Evolutionary conservation across 352 stramenopile species (phyloP).

Genomic region (Globisporangium radiosum): DNA sequence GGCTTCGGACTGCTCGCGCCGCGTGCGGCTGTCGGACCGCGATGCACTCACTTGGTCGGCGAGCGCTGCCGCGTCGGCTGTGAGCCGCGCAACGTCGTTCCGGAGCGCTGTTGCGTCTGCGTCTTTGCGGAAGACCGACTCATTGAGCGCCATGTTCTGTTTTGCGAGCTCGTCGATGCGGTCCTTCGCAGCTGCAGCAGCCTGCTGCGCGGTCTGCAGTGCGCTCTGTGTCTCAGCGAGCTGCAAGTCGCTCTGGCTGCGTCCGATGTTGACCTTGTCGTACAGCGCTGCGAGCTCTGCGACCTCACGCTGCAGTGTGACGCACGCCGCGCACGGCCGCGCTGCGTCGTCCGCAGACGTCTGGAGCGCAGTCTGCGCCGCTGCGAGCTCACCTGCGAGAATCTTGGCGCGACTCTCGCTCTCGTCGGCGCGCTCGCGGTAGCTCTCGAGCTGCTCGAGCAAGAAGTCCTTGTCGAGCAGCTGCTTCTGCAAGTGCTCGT

Average conservation of each 20-base stretch:
- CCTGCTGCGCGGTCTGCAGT: conserved; percentile 37
- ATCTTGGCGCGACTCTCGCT: conserved; percentile 32
- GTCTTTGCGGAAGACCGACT: conserved; percentile 51
- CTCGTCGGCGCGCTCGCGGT: conserved; percentile 37
- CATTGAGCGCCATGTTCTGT: conserved; percentile 49
- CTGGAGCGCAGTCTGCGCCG: conserved; percentile 30
- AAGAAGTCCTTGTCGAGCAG: conserved; percentile 60
- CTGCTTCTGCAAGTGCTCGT: conserved; percentile 64
- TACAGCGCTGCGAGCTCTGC: conserved; percentile 43
- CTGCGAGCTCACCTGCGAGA: conserved; percentile 22
- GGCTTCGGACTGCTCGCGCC: conserved; percentile 34
- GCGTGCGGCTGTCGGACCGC: conserved; percentile 35
- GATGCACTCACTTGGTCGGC: conserved; percentile 31
- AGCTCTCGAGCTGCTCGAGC: conserved; percentile 48
- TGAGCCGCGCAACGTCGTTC: conserved; percentile 37
- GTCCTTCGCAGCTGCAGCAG: conserved; percentile 25
- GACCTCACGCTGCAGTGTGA: conserved; percentile 37
- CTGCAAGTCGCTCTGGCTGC: conserved; percentile 48
- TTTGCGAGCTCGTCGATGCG: conserved; percentile 37
- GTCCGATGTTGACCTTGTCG: conserved; percentile 54
- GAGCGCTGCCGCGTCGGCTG: conserved; percentile 29
- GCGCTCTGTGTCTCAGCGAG: conserved; percentile 47
- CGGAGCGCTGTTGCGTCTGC: conserved; percentile 37
- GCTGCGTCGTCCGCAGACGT: conserved; percentile 23
- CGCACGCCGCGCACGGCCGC: conserved; percentile 32